Evolutionary conservation across 257 asterid genomes (phyloP), one percentile per base, ranked within the genome.

Genomic region (Osmanthus fragrans): DNA sequence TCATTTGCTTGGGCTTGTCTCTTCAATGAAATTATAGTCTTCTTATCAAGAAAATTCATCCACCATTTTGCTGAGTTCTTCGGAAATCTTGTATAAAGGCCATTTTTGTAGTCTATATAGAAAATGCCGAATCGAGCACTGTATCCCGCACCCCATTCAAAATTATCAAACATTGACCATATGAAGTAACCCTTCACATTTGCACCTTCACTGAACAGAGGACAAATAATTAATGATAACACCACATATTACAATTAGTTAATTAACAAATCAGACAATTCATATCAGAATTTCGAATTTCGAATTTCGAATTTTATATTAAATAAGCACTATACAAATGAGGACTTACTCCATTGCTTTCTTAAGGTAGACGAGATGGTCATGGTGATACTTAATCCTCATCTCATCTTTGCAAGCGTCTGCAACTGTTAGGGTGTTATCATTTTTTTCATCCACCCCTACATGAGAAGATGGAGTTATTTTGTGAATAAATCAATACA

Each of bases 151-250:
- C 1, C 54, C 90, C 88, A 81, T 76, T 88, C 92, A 21, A 71
- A 88, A 15, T 84, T 88, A 77, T 88, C 91, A 25, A 89, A 69
- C 70, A 85, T 82, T 9, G 95, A 56, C 90, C 91, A 90, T 8
- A 77, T 83, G 54, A 87, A 90, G 81, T 82, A 90, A 3, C 92
- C 92, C 74, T 78, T 77, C 1, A 88, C 86, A 16, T 82, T 77
- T 72, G 80, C 86, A 2, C 60, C 60, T 74, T 77, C 81, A 9
- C 84, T 80, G 79, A 80, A 70, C 73, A 34, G 33, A 4, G 39
- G 15, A 32, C 39, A 70, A 36, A n/a, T 16, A 51, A 13, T 51
- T 18, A 51, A 51, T 5, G 12, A 12, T 49, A 16, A 49, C 58
- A 49, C 3, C 21, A 15, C n/a, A 49, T 49, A 32, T 2, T 32